These are phyloP conservation scores for Lactarius indigo DNA, from an alignment of 768 basidiomycete genomes.

Conservation along the genomic window DNA sequence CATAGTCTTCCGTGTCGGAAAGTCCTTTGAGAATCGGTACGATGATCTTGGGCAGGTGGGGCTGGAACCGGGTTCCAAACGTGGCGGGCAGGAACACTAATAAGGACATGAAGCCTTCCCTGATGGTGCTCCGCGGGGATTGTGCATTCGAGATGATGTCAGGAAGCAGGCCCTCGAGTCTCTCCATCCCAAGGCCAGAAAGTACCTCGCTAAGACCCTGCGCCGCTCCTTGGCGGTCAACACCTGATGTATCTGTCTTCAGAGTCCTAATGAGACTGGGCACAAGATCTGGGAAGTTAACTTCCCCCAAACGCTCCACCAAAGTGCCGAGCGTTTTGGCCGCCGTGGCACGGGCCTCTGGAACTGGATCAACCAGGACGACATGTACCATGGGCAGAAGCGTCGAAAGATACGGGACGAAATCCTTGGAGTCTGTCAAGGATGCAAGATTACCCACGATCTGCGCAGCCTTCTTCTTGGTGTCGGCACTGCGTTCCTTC, in stretches of 20 bases:
- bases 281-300: constrained; percentile 93
- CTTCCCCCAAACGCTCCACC: constrained; percentile 94
- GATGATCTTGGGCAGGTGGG: constrained; percentile 92
- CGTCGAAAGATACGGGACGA: constrained; percentile 88
- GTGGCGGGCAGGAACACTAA: constrained; percentile 94
- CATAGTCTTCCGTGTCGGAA: constrained; percentile 91
- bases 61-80: constrained; percentile 94
- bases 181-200: constrained; percentile 95
- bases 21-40: constrained; percentile 88
- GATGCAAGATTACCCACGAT: constrained; percentile 97
- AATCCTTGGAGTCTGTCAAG: constrained; percentile 84
- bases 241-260: constrained; percentile 90
- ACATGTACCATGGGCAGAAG: constrained; percentile 88
- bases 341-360: constrained; percentile 95
- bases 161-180: constrained; percentile 89
- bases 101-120: constrained; percentile 98
- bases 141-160: constrained; percentile 91
- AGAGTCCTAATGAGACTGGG: constrained; percentile 83
- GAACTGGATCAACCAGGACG: constrained; percentile 95
- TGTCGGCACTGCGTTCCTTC: constrained; percentile 87
- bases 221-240: constrained; percentile 96
- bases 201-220: constrained; percentile 96
- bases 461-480: constrained; percentile 92
- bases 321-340: constrained; percentile 95
- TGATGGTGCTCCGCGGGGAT: constrained; percentile 84